Conservation (phyloP, 192 early-diverging fungal genomes). For the Backusella mclennaniae region DNA sequence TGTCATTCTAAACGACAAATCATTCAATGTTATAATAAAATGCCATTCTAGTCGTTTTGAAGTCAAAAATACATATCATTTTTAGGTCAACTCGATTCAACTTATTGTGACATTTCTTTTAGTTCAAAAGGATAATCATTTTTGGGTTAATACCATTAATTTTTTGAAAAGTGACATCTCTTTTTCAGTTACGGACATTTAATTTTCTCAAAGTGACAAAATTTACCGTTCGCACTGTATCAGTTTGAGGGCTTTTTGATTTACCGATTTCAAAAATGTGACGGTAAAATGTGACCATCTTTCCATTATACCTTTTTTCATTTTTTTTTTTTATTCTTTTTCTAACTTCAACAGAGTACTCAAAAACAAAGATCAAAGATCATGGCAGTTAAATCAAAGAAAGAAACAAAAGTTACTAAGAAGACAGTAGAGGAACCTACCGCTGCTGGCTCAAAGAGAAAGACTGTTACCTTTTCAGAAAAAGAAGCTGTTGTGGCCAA, state of each 20-base stretch:
- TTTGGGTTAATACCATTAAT: no score
- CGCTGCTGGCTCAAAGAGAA: neutral
- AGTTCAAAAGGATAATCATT: neutral
- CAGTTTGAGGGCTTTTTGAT: neutral
- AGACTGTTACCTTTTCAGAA: conserved; percentile 11
- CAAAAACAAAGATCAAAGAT: neutral
- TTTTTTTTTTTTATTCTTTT: neutral
- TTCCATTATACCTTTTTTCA: neutral
- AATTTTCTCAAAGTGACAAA: no score
- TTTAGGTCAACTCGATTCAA: neutral
- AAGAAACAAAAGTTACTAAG: neutral
- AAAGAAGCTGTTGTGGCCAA: neutral
- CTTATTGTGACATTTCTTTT: neutral
- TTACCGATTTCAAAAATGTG: neutral
- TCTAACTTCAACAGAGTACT: neutral
- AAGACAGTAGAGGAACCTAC: neutral
- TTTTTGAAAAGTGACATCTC: no score
- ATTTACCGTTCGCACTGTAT: no score
- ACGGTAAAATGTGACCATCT: neutral
- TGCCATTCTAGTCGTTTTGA: neutral
- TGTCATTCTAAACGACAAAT: neutral
- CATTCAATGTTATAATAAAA: neutral
- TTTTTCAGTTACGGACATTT: no score
- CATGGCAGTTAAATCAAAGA: conserved; percentile 1
- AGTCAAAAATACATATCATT: neutral